Conservation (phyloP, 2,329 filamentous ascomycete species). For the Botrytis aclada region DNA sequence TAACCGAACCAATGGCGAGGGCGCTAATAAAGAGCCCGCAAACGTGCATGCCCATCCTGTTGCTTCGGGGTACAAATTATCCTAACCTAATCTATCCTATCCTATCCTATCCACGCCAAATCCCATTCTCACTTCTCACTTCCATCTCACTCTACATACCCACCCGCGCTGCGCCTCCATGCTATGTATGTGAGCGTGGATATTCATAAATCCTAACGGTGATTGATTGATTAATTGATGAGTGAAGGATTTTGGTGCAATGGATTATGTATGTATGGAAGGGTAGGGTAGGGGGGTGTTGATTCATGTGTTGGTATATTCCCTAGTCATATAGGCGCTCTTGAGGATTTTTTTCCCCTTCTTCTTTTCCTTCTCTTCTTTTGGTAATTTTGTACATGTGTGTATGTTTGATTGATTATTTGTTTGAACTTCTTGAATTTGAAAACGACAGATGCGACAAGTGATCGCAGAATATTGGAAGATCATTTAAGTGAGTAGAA, state of each 20-base stretch:
- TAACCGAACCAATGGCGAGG: constrained; percentile 5
- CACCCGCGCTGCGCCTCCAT: constrained; percentile 10
- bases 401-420: not conserved
- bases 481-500: not conserved
- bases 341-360: not conserved
- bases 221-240: constrained; percentile 5
- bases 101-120: not conserved
- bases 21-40: constrained; percentile 6
- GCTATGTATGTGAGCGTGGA: not conserved
- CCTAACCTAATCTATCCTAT: not conserved
- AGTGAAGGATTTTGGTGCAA: constrained; percentile 5
- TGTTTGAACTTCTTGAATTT: not conserved
- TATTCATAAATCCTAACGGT: not conserved
- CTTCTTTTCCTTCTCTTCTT: not conserved
- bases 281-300: not conserved
- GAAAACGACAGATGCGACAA: not conserved
- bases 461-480: not conserved
- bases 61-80: not conserved
- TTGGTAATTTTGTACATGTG: not conserved
- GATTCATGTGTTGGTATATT: not conserved
- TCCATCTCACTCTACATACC: not conserved
- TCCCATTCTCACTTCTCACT: constrained; percentile 6
- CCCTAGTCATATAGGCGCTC: not conserved
- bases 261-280: constrained; percentile 9
- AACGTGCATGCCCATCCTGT: constrained; percentile 6